phyloP scores from a whole-genome alignment of 805 yeast genomes.

The Wickerhamia fluorescens region DNA sequence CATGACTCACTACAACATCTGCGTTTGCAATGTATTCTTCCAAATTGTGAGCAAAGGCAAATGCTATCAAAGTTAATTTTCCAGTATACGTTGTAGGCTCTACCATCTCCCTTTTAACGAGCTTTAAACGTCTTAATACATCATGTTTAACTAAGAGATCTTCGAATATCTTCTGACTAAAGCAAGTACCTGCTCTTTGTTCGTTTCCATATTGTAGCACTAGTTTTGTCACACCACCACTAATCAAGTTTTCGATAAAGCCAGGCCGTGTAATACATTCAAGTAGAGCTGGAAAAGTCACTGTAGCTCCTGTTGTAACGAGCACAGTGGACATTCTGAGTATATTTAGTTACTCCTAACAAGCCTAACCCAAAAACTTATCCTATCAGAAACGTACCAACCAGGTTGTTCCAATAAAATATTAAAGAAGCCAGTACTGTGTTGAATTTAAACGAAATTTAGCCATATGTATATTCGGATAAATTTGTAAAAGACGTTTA shows the following conservation, averaged over 20 bases:
- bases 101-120: not conserved
- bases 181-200: slow-evolving; percentile 10
- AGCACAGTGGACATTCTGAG: slow-evolving; percentile 17
- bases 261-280: slow-evolving; percentile 26
- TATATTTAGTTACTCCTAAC: not conserved
- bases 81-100: not conserved
- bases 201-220: slow-evolving; percentile 50
- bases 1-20: slow-evolving; percentile 76
- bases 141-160: slow-evolving; percentile 9
- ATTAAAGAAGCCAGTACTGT: no score
- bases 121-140: not conserved
- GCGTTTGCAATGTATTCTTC: slow-evolving; percentile 33
- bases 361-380: no score
- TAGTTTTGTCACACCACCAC: slow-evolving; percentile 30
- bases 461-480: not conserved
- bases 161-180: slow-evolving; percentile 11
- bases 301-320: slow-evolving; percentile 89
- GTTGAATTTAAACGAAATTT: no score
- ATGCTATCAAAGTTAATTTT: slow-evolving; percentile 8
- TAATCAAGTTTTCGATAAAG: slow-evolving; percentile 30
- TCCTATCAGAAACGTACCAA: no score
- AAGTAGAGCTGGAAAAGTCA: slow-evolving; percentile 61
- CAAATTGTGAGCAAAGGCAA: slow-evolving; percentile 24
- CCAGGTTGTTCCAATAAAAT: no score
- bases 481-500: not conserved